phyloP scores from a whole-genome alignment of 768 basidiomycete species.

The Polyporus arcularius region DNA sequence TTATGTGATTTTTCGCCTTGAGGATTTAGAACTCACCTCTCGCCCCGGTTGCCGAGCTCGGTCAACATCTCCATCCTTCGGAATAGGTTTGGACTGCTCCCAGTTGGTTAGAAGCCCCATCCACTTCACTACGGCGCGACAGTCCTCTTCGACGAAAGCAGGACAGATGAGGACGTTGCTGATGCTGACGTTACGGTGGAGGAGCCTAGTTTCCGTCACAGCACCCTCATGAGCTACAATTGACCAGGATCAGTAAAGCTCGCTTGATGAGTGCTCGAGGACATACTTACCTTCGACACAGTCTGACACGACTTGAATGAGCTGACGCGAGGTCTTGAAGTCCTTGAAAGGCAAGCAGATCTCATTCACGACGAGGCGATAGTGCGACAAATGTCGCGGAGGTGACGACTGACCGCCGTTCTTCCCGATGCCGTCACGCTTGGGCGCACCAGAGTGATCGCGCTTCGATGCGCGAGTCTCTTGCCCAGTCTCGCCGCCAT shows the following conservation, averaged over 20 bases:
- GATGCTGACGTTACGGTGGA: neutral
- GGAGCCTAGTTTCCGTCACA: neutral
- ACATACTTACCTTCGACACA: neutral
- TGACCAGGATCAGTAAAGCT: neutral
- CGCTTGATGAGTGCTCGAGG: neutral
- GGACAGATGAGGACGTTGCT: constrained; percentile 1
- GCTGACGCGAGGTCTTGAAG: constrained; percentile 1
- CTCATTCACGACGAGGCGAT: constrained; percentile 10
- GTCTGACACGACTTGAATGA: neutral
- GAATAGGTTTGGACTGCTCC: neutral
- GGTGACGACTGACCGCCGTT: neutral
- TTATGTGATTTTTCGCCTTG: neutral
- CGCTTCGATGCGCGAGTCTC: neutral
- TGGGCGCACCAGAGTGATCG: neutral
- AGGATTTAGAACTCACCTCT: neutral
- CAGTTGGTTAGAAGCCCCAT: neutral
- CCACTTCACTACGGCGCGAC: neutral
- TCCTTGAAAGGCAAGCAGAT: constrained; percentile 1
- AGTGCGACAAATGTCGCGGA: constrained; percentile 1
- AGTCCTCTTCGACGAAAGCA: neutral
- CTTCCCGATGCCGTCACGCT: neutral
- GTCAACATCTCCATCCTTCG: neutral
- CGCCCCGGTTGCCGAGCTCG: neutral
- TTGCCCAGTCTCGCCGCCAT: neutral
- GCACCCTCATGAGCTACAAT: neutral